Evolutionary conservation across 129 eudicot species (phyloP).

Genomic region (Lactuca saligna): DNA sequence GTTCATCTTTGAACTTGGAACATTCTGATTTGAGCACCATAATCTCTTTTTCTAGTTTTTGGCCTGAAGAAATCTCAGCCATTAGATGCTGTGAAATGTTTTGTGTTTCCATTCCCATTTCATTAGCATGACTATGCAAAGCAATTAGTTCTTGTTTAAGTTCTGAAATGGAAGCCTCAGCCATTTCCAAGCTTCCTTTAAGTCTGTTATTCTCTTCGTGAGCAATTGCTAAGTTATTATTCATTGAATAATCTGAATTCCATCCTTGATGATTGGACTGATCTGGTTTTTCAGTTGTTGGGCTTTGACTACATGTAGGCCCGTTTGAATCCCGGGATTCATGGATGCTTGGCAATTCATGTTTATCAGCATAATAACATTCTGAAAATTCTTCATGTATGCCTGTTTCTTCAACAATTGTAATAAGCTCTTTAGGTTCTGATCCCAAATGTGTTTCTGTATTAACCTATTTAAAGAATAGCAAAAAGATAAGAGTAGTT

Average conservation of each 20-base stretch:
- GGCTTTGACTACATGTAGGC: conserved; percentile 27
- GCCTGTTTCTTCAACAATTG: conserved; percentile 49
- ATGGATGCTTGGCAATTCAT: conserved; percentile 53
- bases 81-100: conserved; percentile 52
- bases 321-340: conserved; percentile 40
- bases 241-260: conserved; percentile 47
- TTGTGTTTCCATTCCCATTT: conserved; percentile 62
- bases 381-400: conserved; percentile 53
- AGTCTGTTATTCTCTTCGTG: conserved; percentile 67
- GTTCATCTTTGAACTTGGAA: conserved; percentile 57
- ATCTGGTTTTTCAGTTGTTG: conserved; percentile 19
- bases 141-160: conserved; percentile 69
- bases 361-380: conserved; percentile 64
- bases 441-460: conserved; percentile 38
- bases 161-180: conserved; percentile 69
- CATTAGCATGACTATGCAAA: conserved; percentile 65
- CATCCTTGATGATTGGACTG: conserved; percentile 31
- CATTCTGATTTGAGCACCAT: conserved; percentile 62
- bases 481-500: neutral
- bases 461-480: conserved; percentile 41
- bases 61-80: conserved; percentile 59
- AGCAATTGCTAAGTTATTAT: conserved; percentile 56
- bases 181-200: conserved; percentile 59
- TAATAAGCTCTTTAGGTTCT: conserved; percentile 47
- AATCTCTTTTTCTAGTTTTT: conserved; percentile 69